Base-by-base conservation (phyloP, 805 yeast genomes). In the Spencermartinsiella europaea region DNA sequence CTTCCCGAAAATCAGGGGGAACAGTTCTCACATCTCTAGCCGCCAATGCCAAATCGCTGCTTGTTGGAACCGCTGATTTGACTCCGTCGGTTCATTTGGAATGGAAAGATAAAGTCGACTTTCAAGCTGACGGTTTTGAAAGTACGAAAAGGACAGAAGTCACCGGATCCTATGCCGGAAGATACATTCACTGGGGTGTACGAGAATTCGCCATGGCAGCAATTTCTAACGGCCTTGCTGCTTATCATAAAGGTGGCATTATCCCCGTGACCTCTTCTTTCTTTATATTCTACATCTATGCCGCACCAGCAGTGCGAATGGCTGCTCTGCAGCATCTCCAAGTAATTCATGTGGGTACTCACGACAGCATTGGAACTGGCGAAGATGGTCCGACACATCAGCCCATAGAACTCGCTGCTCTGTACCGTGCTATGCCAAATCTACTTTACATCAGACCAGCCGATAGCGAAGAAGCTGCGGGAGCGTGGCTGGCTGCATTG, bases 131-230 rank as follows among this genome's bases (percentile, higher is more conserved):
- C 37, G n/a, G n/a, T 5, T 34, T n/a, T 34, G 33, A 28, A 10
- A n/a, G n/a, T n/a, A n/a, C n/a, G n/a, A 25, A 25, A 12, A 12
- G 31, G 12, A 25, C 10, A 25, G 12, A 7, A 25, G 12, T 12
- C n/a, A 40, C 33, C 5, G 51, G 51, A 15, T 42, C 46, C 47
- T 47, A 41, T 50, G 5, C 47, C 5, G 51, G 51, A 67, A 83
- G 95, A 67, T 91, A 90, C 75, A 76, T 90, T 70, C 84, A 96
- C 74, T 90, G 84, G 69, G 98, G 98, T 80, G 95, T 90, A 54
- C 83, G 98, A 74, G 98, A 90, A 77, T 97, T 90, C 72, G 96
- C 85, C 68, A 88, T 90, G 96, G 96, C 95, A 72, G 96, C 96
- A 56, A 84, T 89, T 69, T 79, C 89, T 82, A 90, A 91, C 73